phyloP scores from a whole-genome alignment of 257 asterid genomes.

The Capsicum chinense region DNA sequence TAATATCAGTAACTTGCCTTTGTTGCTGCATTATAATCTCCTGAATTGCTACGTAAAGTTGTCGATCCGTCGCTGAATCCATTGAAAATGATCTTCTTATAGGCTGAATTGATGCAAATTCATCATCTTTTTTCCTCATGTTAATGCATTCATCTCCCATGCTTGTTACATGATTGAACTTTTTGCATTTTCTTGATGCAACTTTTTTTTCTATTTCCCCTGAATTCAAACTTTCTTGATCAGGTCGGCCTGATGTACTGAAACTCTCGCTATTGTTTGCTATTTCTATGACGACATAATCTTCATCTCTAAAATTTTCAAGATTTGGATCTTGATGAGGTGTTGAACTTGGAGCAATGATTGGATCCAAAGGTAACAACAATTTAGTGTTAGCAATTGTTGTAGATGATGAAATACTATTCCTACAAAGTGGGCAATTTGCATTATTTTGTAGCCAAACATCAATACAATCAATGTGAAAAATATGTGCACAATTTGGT shows the following conservation, averaged over 20 bases:
- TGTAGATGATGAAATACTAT: slow-evolving; percentile 51
- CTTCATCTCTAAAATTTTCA: slow-evolving; percentile 56
- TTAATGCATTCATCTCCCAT: slow-evolving; percentile 88
- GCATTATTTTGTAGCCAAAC: slow-evolving; percentile 92
- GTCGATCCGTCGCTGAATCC: slow-evolving; percentile 81
- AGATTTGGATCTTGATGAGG: slow-evolving; percentile 44
- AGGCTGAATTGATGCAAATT: slow-evolving; percentile 54
- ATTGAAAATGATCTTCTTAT: slow-evolving; percentile 90
- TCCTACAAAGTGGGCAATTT: slow-evolving; percentile 85
- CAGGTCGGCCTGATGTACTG: no score
- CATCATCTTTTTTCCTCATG: slow-evolving; percentile 59
- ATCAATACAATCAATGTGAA: slow-evolving; percentile 88
- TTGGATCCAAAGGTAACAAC: slow-evolving; percentile 35
- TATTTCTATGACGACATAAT: slow-evolving; percentile 76
- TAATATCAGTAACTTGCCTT: slow-evolving; percentile 34
- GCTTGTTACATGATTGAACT: slow-evolving; percentile 45
- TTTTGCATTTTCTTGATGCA: slow-evolving; percentile 43
- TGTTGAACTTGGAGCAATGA: slow-evolving; percentile 40
- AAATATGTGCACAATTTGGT: slow-evolving; percentile 72
- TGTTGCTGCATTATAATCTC: slow-evolving; percentile 54
- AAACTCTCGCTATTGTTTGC: neutral
- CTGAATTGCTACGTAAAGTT: slow-evolving; percentile 67
- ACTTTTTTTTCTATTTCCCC: slow-evolving; percentile 44
- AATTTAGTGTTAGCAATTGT: neutral
- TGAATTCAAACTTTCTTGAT: slow-evolving; percentile 39